phyloP scores from a whole-genome alignment of 345 rosid genomes.

The Eucalyptus sp. region DNA sequence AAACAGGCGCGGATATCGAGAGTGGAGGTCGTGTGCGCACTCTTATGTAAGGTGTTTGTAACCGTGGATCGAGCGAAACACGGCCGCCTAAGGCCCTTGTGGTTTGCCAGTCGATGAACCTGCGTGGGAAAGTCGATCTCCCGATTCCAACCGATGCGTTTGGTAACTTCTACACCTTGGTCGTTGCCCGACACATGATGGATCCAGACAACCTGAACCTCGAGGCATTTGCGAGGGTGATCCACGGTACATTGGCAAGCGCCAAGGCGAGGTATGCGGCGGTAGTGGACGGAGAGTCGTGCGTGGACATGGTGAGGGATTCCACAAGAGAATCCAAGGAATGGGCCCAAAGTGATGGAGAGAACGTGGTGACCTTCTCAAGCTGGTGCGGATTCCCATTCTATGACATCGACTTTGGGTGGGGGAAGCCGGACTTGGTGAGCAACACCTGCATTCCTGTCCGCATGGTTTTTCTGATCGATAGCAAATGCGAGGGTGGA shows the following conservation, averaged over 20 bases:
- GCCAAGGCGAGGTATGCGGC: neutral
- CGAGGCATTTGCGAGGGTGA: neutral
- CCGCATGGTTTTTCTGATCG: slow-evolving; percentile 25
- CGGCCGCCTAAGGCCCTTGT: neutral
- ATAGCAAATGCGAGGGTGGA: slow-evolving; percentile 18
- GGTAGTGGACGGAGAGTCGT: neutral
- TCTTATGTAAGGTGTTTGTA: neutral
- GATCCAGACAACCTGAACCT: neutral
- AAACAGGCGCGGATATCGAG: neutral
- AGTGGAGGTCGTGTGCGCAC: neutral
- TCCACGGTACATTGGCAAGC: neutral
- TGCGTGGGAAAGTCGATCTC: neutral
- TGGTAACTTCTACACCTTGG: neutral
- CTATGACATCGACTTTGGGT: slow-evolving; percentile 42
- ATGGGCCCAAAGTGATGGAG: neutral
- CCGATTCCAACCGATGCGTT: neutral
- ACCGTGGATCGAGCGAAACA: neutral
- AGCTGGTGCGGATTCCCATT: slow-evolving; percentile 28
- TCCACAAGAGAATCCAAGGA: neutral
- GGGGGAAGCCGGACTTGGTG: slow-evolving; percentile 44
- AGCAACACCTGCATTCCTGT: slow-evolving; percentile 10
- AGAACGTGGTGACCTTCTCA: slow-evolving; percentile 8
- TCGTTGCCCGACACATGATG: neutral
- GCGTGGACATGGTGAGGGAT: neutral
- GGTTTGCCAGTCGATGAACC: neutral